Evolutionary conservation across 1,284 basidiomycete species (phyloP).

Genomic region (Pseudozyma sp.): DNA sequence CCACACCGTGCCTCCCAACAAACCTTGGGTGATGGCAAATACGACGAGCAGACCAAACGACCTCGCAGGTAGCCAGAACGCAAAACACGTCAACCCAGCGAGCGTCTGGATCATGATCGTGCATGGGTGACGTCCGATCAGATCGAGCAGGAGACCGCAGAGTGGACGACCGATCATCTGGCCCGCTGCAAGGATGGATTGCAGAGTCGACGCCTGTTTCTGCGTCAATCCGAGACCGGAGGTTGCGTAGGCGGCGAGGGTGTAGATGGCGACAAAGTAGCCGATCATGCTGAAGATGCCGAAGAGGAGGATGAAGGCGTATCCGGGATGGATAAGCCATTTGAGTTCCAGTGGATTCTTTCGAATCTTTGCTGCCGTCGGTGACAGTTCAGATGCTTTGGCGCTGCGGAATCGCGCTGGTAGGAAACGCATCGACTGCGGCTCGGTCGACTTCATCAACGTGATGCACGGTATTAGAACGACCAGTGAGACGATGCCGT

Average conservation of each 20-base stretch:
- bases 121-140: constrained; percentile 70
- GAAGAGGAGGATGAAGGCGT: constrained; percentile 60
- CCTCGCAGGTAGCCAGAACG: constrained; percentile 70
- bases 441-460: constrained; percentile 64
- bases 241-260: constrained; percentile 71
- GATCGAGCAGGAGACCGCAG: constrained; percentile 69
- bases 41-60: constrained; percentile 69
- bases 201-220: constrained; percentile 70
- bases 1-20: constrained; percentile 70
- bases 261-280: constrained; percentile 71
- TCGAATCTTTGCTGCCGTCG: constrained; percentile 44
- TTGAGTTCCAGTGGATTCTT: constrained; percentile 54
- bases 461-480: constrained; percentile 68
- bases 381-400: constrained; percentile 27
- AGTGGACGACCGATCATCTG: constrained; percentile 71
- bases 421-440: constrained; percentile 21
- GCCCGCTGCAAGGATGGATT: constrained; percentile 70
- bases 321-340: constrained; percentile 64
- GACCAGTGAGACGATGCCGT: constrained; percentile 67
- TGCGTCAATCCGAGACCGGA: constrained; percentile 69
- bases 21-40: constrained; percentile 70
- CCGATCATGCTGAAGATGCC: constrained; percentile 66
- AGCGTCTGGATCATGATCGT: constrained; percentile 69
- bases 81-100: constrained; percentile 69
- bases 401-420: constrained; percentile 5